Evolutionary conservation across 176 grass and related monocot species (phyloP).

Genomic region (Phyllostachys edulis): DNA sequence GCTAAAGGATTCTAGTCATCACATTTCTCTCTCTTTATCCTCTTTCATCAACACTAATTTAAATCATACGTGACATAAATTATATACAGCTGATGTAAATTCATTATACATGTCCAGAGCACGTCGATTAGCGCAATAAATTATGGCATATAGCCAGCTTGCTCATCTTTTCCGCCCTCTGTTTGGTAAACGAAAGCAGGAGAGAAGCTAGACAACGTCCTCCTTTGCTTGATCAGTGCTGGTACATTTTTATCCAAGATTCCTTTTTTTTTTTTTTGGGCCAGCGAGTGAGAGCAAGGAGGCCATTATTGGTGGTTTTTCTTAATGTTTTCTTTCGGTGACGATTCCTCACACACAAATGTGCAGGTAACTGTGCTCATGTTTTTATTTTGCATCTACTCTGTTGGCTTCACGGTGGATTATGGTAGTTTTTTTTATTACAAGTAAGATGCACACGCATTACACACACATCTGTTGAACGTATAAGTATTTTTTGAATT

Average conservation of each 20-base stretch:
- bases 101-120: too few species aligned
- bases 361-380: not conserved
- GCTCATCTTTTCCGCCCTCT: not conserved
- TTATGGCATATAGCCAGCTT: not conserved
- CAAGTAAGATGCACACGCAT: too few species aligned
- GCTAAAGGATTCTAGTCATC: too few species aligned
- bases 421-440: not conserved
- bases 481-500: too few species aligned
- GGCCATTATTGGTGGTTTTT: not conserved
- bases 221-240: not conserved
- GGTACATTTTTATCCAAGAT: not conserved
- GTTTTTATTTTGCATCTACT: not conserved
- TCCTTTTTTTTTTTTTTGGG: not conserved
- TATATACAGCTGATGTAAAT: too few species aligned
- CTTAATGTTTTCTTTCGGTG: not conserved
- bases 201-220: not conserved
- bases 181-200: too few species aligned
- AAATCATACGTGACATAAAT: too few species aligned
- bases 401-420: not conserved
- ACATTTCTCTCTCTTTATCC: too few species aligned
- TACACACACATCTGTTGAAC: too few species aligned
- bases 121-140: not conserved
- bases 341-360: not conserved
- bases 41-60: too few species aligned
- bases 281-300: not conserved